Conservation (phyloP, 805 yeast species). For the Ogataea trehalophila region DNA sequence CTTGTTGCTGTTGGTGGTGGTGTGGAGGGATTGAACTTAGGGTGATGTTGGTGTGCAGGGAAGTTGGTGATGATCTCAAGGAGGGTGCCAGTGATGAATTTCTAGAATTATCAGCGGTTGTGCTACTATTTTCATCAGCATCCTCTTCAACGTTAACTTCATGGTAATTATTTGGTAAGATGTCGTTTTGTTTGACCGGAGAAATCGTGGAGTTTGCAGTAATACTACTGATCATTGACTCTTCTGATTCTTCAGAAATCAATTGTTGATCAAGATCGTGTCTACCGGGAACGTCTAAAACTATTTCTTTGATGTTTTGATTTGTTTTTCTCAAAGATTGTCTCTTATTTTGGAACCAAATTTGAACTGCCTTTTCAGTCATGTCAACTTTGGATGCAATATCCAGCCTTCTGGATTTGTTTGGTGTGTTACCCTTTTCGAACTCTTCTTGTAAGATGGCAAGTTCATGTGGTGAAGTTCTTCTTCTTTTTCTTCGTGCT, state of each 20-base stretch:
- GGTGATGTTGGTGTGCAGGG: no score
- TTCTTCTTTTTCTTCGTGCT: conserved; percentile 91
- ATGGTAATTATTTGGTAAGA: not conserved
- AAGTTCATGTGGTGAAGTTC: conserved; percentile 87
- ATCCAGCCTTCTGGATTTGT: conserved; percentile 65
- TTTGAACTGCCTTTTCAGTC: conserved; percentile 98
- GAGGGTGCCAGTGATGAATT: not conserved
- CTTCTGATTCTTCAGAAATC: conserved; percentile 11
- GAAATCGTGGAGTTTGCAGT: not conserved
- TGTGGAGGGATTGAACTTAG: no score
- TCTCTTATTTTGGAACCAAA: conserved; percentile 96
- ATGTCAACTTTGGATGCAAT: conserved; percentile 80
- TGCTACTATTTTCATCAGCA: not conserved
- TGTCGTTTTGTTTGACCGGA: not conserved
- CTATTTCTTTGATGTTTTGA: conserved; percentile 27
- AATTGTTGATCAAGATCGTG: conserved; percentile 24
- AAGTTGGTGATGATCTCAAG: not conserved
- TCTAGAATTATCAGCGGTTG: no score
- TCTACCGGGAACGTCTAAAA: conserved; percentile 22
- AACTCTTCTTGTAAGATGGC: conserved; percentile 79
- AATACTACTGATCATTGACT: not conserved
- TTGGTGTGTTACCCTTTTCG: conserved; percentile 72
- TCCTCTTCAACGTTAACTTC: not conserved
- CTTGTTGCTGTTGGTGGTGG: not conserved
- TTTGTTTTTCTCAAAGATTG: conserved; percentile 62